Evolutionary conservation across 345 rosid species (phyloP).

Genomic region (Xanthoceras sorbifolium): DNA sequence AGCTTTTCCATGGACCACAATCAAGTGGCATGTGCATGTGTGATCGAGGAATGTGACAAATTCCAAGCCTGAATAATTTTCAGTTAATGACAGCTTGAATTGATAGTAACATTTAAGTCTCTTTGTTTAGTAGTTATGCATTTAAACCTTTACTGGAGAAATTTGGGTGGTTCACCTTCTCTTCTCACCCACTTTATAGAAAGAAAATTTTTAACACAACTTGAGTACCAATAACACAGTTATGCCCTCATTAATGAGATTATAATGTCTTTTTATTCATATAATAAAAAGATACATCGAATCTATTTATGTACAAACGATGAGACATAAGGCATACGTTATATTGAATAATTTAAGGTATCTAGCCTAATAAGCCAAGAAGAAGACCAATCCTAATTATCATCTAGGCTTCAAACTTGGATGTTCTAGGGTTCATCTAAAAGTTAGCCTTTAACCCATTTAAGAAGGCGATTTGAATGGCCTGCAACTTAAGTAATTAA

Average conservation of each 20-base stretch:
- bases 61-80: constrained; percentile 5
- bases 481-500: background rate
- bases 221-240: too few relatives aligned
- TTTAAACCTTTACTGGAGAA: background rate
- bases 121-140: background rate
- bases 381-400: background rate
- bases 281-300: too few relatives aligned
- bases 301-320: too few relatives aligned
- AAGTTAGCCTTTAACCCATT: background rate
- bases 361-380: background rate
- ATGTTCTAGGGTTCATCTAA: background rate
- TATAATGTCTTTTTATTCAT: too few relatives aligned
- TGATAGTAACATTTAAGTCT: constrained; percentile 6
- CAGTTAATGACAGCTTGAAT: constrained; percentile 17
- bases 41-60: constrained; percentile 22
- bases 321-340: too few relatives aligned
- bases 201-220: too few relatives aligned
- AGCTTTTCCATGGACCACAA: constrained; percentile 12
- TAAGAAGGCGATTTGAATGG: background rate
- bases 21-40: constrained; percentile 26
- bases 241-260: too few relatives aligned
- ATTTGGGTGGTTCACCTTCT: background rate
- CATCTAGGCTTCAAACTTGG: background rate
- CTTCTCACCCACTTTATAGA: too few relatives aligned
- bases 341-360: too few relatives aligned